Evolutionary conservation across 768 basidiomycete species (phyloP), one percentile per base, ranked within the genome.

Genomic region (Plicaturopsis crispa): DNA sequence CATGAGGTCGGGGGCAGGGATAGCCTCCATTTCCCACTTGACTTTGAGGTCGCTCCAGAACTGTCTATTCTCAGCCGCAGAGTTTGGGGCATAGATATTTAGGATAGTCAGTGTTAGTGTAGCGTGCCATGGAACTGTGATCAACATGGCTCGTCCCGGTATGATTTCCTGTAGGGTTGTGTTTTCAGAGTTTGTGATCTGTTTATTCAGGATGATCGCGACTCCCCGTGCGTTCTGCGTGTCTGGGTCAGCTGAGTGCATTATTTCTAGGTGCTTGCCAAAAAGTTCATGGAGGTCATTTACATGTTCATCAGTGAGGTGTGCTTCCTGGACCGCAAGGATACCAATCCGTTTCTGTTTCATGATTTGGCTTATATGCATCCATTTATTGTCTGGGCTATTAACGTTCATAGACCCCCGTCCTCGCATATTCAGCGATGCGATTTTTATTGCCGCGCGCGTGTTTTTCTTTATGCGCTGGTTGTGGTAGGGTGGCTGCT

Each of bases 51-150:
- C 32, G 14, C 39, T 24, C 60, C 58, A 66, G 49, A 68, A 65
- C 0, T 35, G 11, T 2, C 36, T 38, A 18, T 67, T 61, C n/a
- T 56, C 49, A 0, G 14, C 17, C 1, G 36, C 24, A 21, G 42
- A 18, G 38, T 63, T 65, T 0, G 64, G 67, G 3, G 65, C 56
- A 28, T 68, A 68, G 1, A 67, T 35, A 4, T 47, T 59, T 1
- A 67, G 46, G 0, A 67, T 42, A 3, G 32, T 41, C 0, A 66
- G 19, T 18, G 14, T 46, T 17, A 38, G 19, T 1, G 39, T 35
- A 1, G 46, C 35, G n/a, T 53, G 46, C 54, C 54, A 53, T 8
- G 35, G 24, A 1, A 47, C 39, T 31, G 37, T 30, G 2, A 51
- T 16, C 2, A 47, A 12, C 4, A 55, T 11, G 5, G 55, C 63